Conservation (phyloP, 1,284 basidiomycete genomes). For the Phylloporus gajari region DNA sequence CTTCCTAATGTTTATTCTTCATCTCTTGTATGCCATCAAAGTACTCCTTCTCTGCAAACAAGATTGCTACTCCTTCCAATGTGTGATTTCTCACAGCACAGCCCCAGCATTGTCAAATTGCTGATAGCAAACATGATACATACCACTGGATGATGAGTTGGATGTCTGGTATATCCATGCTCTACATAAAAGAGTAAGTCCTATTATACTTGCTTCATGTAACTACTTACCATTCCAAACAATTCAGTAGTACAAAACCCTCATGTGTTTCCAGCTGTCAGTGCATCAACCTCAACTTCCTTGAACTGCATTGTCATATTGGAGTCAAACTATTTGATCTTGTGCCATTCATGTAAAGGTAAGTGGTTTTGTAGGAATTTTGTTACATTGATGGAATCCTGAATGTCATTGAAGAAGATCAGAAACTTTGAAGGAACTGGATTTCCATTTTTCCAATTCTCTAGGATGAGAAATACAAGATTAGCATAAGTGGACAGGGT, state of each 20-base stretch:
- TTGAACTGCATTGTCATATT: background rate
- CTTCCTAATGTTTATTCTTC: too few relatives aligned
- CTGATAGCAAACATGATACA: too few relatives aligned
- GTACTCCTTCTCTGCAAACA: too few relatives aligned
- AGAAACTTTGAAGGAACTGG: constrained; percentile 38
- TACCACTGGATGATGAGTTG: too few relatives aligned
- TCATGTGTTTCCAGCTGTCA: background rate
- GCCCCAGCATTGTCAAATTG: too few relatives aligned
- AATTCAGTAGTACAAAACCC: constrained; percentile 14
- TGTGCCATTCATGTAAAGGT: background rate
- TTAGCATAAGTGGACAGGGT: constrained; percentile 34
- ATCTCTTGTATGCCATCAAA: too few relatives aligned
- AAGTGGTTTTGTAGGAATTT: background rate
- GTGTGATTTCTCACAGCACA: too few relatives aligned
- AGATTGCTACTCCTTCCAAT: too few relatives aligned
- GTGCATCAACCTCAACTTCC: background rate
- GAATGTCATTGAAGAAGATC: constrained; percentile 46
- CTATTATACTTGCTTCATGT: too few relatives aligned
- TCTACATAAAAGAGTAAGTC: too few relatives aligned
- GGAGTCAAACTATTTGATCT: background rate
- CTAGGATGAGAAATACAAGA: constrained; percentile 41
- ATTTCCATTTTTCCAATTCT: constrained; percentile 16
- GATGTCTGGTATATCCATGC: too few relatives aligned
- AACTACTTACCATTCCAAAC: constrained; percentile 19
- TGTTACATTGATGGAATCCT: background rate